phyloP scores from a whole-genome alignment of 306 rosid species.

The Lupinus albus region DNA sequence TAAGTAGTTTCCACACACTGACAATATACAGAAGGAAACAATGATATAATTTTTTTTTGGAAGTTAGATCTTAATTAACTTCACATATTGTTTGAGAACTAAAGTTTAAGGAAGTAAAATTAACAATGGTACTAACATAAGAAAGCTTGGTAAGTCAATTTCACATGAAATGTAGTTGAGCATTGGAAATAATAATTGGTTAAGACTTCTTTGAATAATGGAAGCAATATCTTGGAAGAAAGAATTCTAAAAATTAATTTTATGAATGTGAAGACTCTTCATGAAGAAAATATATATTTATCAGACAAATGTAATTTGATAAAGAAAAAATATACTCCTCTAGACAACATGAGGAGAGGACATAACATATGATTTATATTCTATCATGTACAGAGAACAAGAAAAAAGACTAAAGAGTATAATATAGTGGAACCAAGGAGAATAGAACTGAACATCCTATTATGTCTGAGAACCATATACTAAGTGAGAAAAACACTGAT shows the following conservation, averaged over 20 bases:
- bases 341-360: too few relatives aligned
- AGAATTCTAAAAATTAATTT: slow-evolving; percentile 52
- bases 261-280: slow-evolving; percentile 58
- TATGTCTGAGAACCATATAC: too few relatives aligned
- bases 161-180: slow-evolving; percentile 60
- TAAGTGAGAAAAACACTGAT: not conserved
- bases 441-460: too few relatives aligned
- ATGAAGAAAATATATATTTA: slow-evolving; percentile 41
- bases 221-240: slow-evolving; percentile 58
- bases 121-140: slow-evolving; percentile 55
- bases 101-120: slow-evolving; percentile 16
- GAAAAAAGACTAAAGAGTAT: too few relatives aligned
- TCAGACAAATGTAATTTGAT: not conserved
- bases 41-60: slow-evolving; percentile 55
- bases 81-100: not conserved
- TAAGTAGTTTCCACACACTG: slow-evolving; percentile 70
- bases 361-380: too few relatives aligned
- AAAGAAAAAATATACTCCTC: too few relatives aligned
- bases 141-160: slow-evolving; percentile 61
- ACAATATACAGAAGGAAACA: slow-evolving; percentile 56
- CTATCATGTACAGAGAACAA: too few relatives aligned
- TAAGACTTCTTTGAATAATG: slow-evolving; percentile 53
- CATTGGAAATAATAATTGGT: slow-evolving; percentile 48
- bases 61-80: not conserved
- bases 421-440: too few relatives aligned